Conservation (phyloP, 352 stramenopile genomes). For the Thalassiosira pacifica region DNA sequence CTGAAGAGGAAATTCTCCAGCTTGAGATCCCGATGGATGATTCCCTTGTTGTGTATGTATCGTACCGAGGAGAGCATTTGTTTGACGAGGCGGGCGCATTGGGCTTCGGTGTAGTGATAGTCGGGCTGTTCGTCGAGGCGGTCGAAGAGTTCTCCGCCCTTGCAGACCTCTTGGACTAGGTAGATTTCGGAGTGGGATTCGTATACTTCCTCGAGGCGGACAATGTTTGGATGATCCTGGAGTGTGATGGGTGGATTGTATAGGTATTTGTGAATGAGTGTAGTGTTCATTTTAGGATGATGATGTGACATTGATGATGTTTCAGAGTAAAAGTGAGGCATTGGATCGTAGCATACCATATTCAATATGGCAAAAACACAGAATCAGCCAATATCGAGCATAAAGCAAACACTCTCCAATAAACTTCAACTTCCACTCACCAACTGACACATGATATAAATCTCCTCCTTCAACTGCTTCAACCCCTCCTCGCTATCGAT, state of each 20-base stretch:
- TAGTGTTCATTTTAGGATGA: no score
- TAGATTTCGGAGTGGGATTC: conserved; percentile 94
- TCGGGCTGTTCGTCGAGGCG: conserved; percentile 87
- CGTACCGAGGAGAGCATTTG: conserved; percentile 96
- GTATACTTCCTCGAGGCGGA: conserved; percentile 92
- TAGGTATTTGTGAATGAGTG: no score
- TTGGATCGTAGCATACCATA: no score
- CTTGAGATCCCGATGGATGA: conserved; percentile 98
- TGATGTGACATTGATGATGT: no score
- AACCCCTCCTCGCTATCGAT: conserved; percentile 84
- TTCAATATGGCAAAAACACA: no score
- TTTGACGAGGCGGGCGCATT: conserved; percentile 94
- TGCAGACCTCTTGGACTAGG: conserved; percentile 97
- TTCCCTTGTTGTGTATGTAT: conserved; percentile 95
- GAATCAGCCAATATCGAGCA: no score
- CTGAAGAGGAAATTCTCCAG: conserved; percentile 96
- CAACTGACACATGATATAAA: conserved; percentile 89
- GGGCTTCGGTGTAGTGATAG: conserved; percentile 95
- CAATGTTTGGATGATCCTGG: conserved; percentile 90
- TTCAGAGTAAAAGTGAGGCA: no score
- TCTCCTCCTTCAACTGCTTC: conserved; percentile 87
- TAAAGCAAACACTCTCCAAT: not conserved
- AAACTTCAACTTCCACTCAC: conserved; percentile 48
- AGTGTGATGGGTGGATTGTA: no score
- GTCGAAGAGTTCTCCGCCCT: conserved; percentile 93